These are phyloP conservation scores for Besnoitia besnoiti DNA, from an alignment of 169 alveolate genomes.

Conservation along the genomic window DNA sequence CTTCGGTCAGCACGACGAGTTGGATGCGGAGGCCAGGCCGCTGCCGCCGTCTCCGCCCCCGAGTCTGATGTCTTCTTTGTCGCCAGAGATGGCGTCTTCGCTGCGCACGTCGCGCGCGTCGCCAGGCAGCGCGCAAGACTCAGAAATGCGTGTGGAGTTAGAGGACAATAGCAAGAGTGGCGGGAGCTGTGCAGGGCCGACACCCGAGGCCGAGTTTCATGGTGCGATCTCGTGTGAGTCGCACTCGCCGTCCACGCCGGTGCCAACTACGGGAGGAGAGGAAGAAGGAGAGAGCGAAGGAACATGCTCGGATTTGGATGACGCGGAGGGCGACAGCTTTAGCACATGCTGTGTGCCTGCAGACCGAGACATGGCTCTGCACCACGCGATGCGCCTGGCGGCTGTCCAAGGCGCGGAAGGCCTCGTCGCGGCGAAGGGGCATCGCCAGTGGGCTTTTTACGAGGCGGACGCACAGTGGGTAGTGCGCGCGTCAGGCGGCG, in stretches of 20 bases:
- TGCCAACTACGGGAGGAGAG: not conserved
- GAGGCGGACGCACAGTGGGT: not conserved
- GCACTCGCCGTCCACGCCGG: not conserved
- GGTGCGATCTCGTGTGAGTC: not conserved
- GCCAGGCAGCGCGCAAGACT: not conserved
- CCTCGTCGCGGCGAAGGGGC: not conserved
- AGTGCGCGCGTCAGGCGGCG: not conserved
- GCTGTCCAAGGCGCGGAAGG: not conserved
- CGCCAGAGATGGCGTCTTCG: not conserved
- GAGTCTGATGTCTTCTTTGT: not conserved
- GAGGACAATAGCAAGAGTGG: too few species aligned
- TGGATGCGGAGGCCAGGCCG: too few species aligned
- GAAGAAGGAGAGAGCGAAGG: not conserved
- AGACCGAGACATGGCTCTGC: not conserved
- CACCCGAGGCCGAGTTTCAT: too few species aligned
- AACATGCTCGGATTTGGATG: not conserved
- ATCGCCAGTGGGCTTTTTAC: not conserved
- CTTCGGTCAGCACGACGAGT: too few species aligned
- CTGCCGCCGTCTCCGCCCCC: not conserved
- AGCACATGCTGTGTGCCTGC: not conserved
- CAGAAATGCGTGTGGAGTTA: not conserved
- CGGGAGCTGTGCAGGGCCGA: too few species aligned
- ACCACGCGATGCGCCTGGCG: not conserved
- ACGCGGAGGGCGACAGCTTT: not conserved
- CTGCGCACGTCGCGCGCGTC: not conserved